Percentiles rank a stretch among this genome's conserved stretches.
Evolutionary conservation across 1,284 basidiomycete genomes (phyloP).

Genomic region (Malassezia brasiliensis): DNA sequence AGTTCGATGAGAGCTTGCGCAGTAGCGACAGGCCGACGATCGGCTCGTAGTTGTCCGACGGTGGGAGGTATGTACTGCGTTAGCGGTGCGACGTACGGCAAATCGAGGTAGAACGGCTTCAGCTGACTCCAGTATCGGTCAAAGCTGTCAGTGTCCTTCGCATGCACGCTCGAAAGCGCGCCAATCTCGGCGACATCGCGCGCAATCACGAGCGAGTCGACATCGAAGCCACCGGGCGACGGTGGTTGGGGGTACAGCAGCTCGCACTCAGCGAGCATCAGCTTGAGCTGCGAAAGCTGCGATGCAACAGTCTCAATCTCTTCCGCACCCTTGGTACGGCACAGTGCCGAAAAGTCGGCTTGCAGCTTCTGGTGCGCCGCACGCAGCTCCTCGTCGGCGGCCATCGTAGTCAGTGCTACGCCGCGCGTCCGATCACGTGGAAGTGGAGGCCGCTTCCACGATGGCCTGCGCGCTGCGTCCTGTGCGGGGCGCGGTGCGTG

Average conservation of each 20-base stretch:
- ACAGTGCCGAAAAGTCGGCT: slow-evolving; percentile 2
- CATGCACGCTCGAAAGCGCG: slow-evolving; percentile 80
- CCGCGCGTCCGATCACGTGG: slow-evolving; percentile 10
- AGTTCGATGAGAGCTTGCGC: slow-evolving; percentile 84
- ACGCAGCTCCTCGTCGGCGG: slow-evolving; percentile 10
- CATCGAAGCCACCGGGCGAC: slow-evolving; percentile 45
- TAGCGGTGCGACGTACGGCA: slow-evolving; percentile 52
- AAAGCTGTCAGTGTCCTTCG: slow-evolving; percentile 78
- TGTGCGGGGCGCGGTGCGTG: not conserved
- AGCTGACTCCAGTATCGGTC: slow-evolving; percentile 90
- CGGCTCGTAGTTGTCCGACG: slow-evolving; percentile 74
- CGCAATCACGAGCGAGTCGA: slow-evolving; percentile 47
- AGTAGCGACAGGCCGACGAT: slow-evolving; percentile 88
- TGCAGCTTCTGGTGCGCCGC: slow-evolving; percentile 7
- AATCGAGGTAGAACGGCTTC: slow-evolving; percentile 77
- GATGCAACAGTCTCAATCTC: slow-evolving; percentile 13
- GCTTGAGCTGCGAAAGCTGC: slow-evolving; percentile 52
- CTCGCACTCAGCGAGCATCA: slow-evolving; percentile 67
- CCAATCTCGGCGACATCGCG: slow-evolving; percentile 92
- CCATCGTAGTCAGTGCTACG: slow-evolving; percentile 5
- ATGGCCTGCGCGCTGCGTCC: not conserved
- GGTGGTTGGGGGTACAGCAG: slow-evolving; percentile 57
- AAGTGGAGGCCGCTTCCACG: not conserved
- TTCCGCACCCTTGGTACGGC: not conserved
- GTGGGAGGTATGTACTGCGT: slow-evolving; percentile 61